Conservation (phyloP, 2,329 filamentous ascomycete genomes). For the Talaromyces sp. region DNA sequence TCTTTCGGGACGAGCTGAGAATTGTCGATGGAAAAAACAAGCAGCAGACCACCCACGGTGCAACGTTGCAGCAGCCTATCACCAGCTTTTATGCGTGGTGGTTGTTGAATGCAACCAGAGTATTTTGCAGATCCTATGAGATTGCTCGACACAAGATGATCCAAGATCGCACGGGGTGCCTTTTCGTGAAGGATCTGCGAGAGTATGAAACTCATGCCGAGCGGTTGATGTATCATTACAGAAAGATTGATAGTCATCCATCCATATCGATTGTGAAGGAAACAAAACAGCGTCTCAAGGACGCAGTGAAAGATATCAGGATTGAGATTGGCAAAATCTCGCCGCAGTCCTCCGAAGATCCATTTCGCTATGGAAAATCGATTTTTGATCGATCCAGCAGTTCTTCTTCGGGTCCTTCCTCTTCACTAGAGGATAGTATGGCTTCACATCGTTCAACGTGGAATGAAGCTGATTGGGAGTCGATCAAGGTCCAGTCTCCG, state of each 20-base stretch:
- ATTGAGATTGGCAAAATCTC: constrained; percentile 40
- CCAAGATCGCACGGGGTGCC: constrained; percentile 19
- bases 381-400: constrained; percentile 46
- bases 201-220: constrained; percentile 46
- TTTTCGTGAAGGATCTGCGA: constrained; percentile 43
- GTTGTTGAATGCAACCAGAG: constrained; percentile 38
- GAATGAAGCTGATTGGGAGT: constrained; percentile 28
- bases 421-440: constrained; percentile 33
- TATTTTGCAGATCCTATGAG: constrained; percentile 41
- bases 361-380: constrained; percentile 34
- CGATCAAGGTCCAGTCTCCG: background rate
- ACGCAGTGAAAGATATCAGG: constrained; percentile 33
- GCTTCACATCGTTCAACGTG: constrained; percentile 30
- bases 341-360: constrained; percentile 39
- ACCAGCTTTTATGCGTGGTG: constrained; percentile 38
- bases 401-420: constrained; percentile 40
- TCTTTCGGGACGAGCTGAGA: constrained; percentile 44
- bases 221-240: constrained; percentile 36
- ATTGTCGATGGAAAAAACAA: constrained; percentile 31
- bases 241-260: constrained; percentile 20
- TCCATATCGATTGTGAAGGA: constrained; percentile 26
- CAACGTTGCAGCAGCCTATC: background rate
- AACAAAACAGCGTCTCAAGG: constrained; percentile 32
- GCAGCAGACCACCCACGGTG: background rate
- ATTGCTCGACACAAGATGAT: constrained; percentile 39